Base-by-base conservation (phyloP, 106 monocot genomes). In the Dendrobium chrysotoxum region DNA sequence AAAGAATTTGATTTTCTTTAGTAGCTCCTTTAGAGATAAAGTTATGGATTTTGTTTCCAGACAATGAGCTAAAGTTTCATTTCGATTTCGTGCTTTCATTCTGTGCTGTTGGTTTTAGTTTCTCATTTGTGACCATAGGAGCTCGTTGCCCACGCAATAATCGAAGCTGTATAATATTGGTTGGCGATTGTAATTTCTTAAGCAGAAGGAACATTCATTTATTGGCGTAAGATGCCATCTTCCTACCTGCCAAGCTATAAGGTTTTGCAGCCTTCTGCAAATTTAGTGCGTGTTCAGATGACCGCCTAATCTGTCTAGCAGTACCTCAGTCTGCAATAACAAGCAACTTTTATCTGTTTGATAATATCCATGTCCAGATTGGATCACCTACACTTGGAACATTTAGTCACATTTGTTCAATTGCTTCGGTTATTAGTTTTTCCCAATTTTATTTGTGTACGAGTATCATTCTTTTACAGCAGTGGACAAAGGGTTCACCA, bases 101-200 rank as follows among this genome's bases (percentile, higher is more conserved):
- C 71, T 71, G 28, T 71, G 9, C 5, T 38, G 16, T 35, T 35
- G 4, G 38, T 71, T 71, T 13, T 38, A 18, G 38, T 35, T 71
- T 71, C 71, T 35, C 71, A 13, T 71, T 71, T 71, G 74, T 40
- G 74, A 75, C 42, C 16, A 5, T 18, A 41, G 40, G 74, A 75
- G 18, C 6, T 42, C 18, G 42, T 75, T 42, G 74, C 41, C 15
- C 13, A 21, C 21, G 40, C 10, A 16, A 1, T 40, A 73, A 17
- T 73, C 73, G 16, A 40, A 38, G 3, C 16, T 16, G 17, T 73
- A 73, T 40, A 7, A 73, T 31, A 40, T 75, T 75, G 41, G 74
- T 20, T 42, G 74, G 12, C 39, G 72, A 31, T 75, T 75, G 8
- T 42, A 5, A 7, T 75, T 75, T 47, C 8, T 76, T 26, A 15